phyloP scores from a whole-genome alignment of 1,284 basidiomycete species.

The Austroboletus novae-zelandiae region DNA sequence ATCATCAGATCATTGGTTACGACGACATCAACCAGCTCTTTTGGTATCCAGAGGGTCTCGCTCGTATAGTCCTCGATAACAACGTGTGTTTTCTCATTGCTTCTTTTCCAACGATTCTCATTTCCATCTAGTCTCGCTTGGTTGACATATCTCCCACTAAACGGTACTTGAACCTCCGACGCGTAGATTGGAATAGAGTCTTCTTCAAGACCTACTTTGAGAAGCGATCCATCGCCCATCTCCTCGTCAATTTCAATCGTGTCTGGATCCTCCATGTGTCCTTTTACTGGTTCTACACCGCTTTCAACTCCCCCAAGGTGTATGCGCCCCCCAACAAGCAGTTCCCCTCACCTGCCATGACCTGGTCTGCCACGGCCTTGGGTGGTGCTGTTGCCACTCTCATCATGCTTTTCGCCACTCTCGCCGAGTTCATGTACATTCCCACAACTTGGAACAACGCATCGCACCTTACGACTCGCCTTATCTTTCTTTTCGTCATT shows the following conservation, averaged over 20 bases:
- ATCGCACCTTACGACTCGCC: conserved; percentile 85
- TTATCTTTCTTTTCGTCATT: conserved; percentile 84
- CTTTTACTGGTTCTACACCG: conserved; percentile 92
- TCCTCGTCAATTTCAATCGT: conserved; percentile 96
- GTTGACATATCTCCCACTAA: conserved; percentile 88
- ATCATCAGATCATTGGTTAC: conserved; percentile 95
- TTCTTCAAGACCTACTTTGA: conserved; percentile 98
- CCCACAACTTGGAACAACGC: conserved; percentile 99
- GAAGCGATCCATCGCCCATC: conserved; percentile 88
- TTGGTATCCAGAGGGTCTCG: conserved; percentile 99
- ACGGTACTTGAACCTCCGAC: conserved; percentile 87
- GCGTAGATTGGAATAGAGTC: conserved; percentile 87
- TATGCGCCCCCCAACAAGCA: conserved; percentile 71
- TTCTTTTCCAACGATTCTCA: conserved; percentile 4
- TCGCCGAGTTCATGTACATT: conserved; percentile 92
- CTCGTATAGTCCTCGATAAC: conserved; percentile 86
- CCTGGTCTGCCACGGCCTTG: conserved; percentile 89
- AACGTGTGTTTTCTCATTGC: conserved; percentile 51
- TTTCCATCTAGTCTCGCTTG: conserved; percentile 66
- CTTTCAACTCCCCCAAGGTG: conserved; percentile 93
- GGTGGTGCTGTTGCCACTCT: conserved; percentile 87
- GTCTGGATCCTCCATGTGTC: conserved; percentile 93
- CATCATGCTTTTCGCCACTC: conserved; percentile 90
- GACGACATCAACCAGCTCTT: conserved; percentile 99
- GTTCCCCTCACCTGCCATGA: conserved; percentile 72